These are phyloP conservation scores for Deuterostichococcus epilithicus DNA, from an alignment of 139 green algal species.

Conservation along the genomic window DNA sequence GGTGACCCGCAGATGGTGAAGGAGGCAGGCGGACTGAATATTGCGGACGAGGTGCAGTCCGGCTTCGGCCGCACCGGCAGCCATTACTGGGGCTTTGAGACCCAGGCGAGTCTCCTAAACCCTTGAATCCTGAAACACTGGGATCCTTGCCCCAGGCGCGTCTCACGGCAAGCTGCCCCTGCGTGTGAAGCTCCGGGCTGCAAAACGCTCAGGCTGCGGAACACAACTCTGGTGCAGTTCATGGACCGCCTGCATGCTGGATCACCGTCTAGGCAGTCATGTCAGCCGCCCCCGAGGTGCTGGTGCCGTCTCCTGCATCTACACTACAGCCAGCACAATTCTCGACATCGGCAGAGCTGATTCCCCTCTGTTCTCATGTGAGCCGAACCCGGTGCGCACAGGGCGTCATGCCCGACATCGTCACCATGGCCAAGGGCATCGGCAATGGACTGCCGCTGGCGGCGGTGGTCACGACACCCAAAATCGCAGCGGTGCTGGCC, in stretches of 20 bases:
- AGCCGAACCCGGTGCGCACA: slow-evolving; percentile 3
- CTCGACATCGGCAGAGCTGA: too few species aligned
- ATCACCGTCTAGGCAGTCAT: too few species aligned
- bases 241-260: too few species aligned
- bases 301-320: neutral
- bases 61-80: slow-evolving; percentile 93
- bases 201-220: too few species aligned
- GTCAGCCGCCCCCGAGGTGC: too few species aligned
- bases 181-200: too few species aligned
- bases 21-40: slow-evolving; percentile 86
- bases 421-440: slow-evolving; percentile 96
- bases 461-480: slow-evolving; percentile 91
- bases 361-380: neutral
- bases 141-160: too few species aligned
- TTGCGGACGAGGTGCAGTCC: slow-evolving; percentile 97
- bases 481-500: slow-evolving; percentile 73
- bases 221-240: too few species aligned
- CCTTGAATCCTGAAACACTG: too few species aligned
- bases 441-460: slow-evolving; percentile 95
- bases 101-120: too few species aligned
- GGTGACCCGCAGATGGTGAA: slow-evolving; percentile 49
- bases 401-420: slow-evolving; percentile 87
- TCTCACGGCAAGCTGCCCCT: too few species aligned
- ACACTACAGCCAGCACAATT: slow-evolving; percentile 4
- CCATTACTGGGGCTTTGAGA: slow-evolving; percentile 95